Conservation (phyloP, 768 basidiomycete genomes). For the Serendipita sp. region DNA sequence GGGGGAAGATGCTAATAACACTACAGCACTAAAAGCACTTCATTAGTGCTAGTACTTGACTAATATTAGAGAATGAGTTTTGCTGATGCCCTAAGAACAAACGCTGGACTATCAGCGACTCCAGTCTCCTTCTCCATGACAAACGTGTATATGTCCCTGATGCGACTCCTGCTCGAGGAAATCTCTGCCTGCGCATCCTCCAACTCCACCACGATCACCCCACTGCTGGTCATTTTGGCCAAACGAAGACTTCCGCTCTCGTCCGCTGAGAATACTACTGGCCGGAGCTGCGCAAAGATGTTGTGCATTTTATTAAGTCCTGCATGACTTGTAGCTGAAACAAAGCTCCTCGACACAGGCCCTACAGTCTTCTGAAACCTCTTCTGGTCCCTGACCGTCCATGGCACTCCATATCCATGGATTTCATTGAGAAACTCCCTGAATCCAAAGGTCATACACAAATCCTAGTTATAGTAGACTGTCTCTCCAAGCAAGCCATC, state of each 20-base stretch:
- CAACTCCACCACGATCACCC: slow-evolving; percentile 22
- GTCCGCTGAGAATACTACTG: slow-evolving; percentile 26
- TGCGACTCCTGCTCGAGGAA: slow-evolving; percentile 1
- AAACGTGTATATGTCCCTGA: slow-evolving; percentile 20
- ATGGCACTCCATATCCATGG: slow-evolving; percentile 23
- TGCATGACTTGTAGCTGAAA: slow-evolving; percentile 22
- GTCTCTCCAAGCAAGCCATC: slow-evolving; percentile 25
- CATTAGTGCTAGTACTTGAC: no score
- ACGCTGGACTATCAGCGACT: background rate
- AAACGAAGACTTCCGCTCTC: slow-evolving; percentile 18
- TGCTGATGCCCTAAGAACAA: no score
- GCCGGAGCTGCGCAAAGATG: slow-evolving; percentile 18
- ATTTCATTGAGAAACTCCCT: slow-evolving; percentile 25
- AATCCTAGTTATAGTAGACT: slow-evolving; percentile 25
- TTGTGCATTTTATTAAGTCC: slow-evolving; percentile 20
- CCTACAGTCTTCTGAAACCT: slow-evolving; percentile 21
- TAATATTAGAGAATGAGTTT: no score
- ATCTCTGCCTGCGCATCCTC: slow-evolving; percentile 19
- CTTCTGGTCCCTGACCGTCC: slow-evolving; percentile 16
- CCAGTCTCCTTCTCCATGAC: slow-evolving; percentile 16
- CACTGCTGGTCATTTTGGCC: slow-evolving; percentile 28
- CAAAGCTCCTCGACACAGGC: slow-evolving; percentile 21
- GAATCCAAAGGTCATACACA: slow-evolving; percentile 21
- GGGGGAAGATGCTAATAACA: no score
- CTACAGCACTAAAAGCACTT: no score